Conservation (phyloP, 768 basidiomycete genomes). For the Piloderma croceum region DNA sequence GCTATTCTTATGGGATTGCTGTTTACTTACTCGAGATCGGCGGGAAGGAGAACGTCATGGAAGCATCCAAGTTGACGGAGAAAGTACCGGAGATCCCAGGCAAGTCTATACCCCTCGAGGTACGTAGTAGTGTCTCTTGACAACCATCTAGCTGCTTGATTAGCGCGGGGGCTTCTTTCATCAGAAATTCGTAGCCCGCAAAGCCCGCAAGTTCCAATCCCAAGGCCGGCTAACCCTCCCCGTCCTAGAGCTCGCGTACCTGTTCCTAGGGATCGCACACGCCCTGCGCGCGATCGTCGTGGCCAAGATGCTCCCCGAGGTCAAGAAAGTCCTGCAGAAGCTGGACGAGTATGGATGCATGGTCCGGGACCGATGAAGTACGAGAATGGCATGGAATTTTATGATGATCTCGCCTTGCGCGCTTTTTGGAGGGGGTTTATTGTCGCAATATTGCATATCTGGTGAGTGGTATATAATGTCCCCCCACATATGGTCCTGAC, state of each 20-base stretch:
- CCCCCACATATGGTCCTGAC: not conserved
- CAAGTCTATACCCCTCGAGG: conserved; percentile 68
- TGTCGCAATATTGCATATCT: conserved; percentile 82
- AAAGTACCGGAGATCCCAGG: conserved; percentile 84
- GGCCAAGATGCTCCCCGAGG: conserved; percentile 60
- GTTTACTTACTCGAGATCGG: conserved; percentile 65
- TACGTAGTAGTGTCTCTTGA: conserved; percentile 17
- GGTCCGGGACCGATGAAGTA: conserved; percentile 24
- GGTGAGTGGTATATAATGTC: conserved; percentile 37
- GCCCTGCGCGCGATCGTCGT: conserved; percentile 63
- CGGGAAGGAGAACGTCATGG: conserved; percentile 38
- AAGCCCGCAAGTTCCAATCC: conserved; percentile 36
- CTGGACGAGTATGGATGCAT: conserved; percentile 28
- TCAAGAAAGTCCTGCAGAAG: conserved; percentile 43
- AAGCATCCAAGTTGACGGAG: conserved; percentile 64
- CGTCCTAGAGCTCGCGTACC: conserved; percentile 81
- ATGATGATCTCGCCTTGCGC: conserved; percentile 82
- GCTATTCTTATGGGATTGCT: conserved; percentile 72
- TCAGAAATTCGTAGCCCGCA: conserved; percentile 46
- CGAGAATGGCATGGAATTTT: conserved; percentile 54
- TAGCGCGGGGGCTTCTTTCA: conserved; percentile 24
- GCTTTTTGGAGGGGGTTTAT: conserved; percentile 81
- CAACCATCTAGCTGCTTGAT: not conserved
- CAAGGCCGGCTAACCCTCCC: conserved; percentile 63
- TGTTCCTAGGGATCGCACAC: conserved; percentile 71